A percentile compares a stretch with the other conserved stretches of the same genome.
Evolutionary conservation across 176 grass and related monocot genomes (phyloP).

Genomic region (Cenchrus americanus): DNA sequence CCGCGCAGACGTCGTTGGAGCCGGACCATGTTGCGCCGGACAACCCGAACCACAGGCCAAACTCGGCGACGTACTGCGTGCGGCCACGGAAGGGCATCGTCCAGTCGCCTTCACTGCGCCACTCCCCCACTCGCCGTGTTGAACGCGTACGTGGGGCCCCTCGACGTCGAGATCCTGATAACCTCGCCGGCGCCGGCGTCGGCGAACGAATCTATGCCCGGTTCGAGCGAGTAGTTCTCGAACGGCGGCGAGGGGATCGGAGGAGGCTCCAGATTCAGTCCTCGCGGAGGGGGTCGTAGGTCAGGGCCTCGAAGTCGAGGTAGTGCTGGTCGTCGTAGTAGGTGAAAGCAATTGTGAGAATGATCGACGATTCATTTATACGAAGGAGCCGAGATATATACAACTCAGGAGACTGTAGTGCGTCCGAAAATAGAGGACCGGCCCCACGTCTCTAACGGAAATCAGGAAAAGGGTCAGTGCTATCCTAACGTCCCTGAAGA

Average conservation of each 20-base stretch:
- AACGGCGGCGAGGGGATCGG: neutral
- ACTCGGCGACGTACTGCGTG: constrained; percentile 6
- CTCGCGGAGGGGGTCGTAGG: neutral
- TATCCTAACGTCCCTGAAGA: too few species aligned
- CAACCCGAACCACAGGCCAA: constrained; percentile 14
- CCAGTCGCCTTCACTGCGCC: neutral
- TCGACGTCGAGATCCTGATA: neutral
- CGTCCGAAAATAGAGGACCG: too few species aligned
- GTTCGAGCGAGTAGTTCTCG: fast-evolving
- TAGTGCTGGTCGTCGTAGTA: too few species aligned
- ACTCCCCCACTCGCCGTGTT: neutral
- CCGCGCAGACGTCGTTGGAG: neutral
- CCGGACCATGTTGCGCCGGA: neutral
- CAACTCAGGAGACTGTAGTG: too few species aligned
- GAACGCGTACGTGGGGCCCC: neutral
- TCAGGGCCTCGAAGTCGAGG: neutral
- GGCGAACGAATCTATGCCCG: neutral
- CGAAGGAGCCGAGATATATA: too few species aligned
- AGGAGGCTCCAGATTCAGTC: constrained; percentile 4
- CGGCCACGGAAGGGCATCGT: neutral
- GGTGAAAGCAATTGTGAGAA: too few species aligned
- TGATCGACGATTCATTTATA: too few species aligned
- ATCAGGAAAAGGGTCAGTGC: too few species aligned
- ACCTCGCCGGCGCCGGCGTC: neutral
- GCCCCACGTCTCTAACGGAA: too few species aligned